A percentile compares a stretch with the other conserved stretches of the same genome.
Evolutionary conservation across 257 asterid genomes (phyloP).

Genomic region (Ocimum tenuiflorum): DNA sequence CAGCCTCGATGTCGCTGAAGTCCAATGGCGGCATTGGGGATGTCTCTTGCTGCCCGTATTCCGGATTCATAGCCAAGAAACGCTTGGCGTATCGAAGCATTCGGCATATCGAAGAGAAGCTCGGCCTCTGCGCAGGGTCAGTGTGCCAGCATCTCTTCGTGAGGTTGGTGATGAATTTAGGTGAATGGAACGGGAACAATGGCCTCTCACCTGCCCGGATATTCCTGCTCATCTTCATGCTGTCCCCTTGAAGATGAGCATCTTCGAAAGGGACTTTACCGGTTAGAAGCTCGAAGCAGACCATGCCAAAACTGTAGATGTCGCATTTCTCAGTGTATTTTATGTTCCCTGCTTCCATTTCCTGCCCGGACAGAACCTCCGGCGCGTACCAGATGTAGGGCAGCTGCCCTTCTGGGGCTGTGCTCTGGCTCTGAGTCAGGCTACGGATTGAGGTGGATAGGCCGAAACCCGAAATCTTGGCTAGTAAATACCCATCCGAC

Average conservation of each 20-base stretch:
- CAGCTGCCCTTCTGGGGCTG: conserved; percentile 26
- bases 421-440: conserved; percentile 32
- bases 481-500: conserved; percentile 57
- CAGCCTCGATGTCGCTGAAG: conserved; percentile 34
- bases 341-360: conserved; percentile 15
- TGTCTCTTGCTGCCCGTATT: conserved; percentile 46
- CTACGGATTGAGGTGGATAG: conserved; percentile 19
- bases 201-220: conserved; percentile 90
- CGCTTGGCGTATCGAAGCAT: conserved; percentile 62
- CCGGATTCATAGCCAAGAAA: conserved; percentile 41
- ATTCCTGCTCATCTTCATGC: conserved; percentile 59
- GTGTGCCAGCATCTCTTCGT: conserved; percentile 46
- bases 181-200: conserved; percentile 68
- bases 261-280: conserved; percentile 94
- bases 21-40: conserved; percentile 50
- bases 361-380: conserved; percentile 66
- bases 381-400: conserved; percentile 74
- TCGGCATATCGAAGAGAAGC: conserved; percentile 46
- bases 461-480: conserved; percentile 68
- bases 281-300: conserved; percentile 70
- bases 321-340: conserved; percentile 61
- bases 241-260: conserved; percentile 72
- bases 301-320: conserved; percentile 84
- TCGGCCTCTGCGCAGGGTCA: conserved; percentile 41
- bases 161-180: conserved; percentile 44